A percentile compares a stretch with the other conserved stretches of the same genome.
Evolutionary conservation across 2,329 filamentous ascomycete genomes (phyloP).

Genomic region (Aspergillus pseudoglaucus): DNA sequence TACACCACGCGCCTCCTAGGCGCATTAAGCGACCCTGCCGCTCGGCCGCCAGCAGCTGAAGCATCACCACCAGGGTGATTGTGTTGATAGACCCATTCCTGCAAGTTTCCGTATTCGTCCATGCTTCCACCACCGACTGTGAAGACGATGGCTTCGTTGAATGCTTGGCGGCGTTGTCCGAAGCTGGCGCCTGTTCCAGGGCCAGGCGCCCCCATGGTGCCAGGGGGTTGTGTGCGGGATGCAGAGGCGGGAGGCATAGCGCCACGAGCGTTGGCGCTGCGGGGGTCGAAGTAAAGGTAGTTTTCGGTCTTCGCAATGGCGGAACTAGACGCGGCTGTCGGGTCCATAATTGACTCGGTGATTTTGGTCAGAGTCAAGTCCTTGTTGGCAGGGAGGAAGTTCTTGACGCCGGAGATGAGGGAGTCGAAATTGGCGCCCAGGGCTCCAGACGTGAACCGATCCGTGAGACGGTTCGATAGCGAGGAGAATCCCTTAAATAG

Average conservation of each 20-base stretch:
- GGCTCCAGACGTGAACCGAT: constrained; percentile 88
- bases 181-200: constrained; percentile 75
- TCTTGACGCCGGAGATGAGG: constrained; percentile 92
- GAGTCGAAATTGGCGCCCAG: constrained; percentile 84
- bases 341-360: constrained; percentile 97
- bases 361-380: constrained; percentile 97
- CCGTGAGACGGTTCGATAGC: constrained; percentile 84
- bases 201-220: constrained; percentile 38
- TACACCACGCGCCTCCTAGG: constrained; percentile 80
- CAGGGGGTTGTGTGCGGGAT: constrained; percentile 39
- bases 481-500: constrained; percentile 91
- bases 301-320: constrained; percentile 94
- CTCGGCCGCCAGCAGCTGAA: constrained; percentile 25
- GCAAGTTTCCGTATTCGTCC: constrained; percentile 96
- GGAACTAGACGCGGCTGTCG: constrained; percentile 76
- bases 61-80: constrained; percentile 38
- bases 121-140: constrained; percentile 94
- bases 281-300: constrained; percentile 95
- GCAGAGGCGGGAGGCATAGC: constrained; percentile 76
- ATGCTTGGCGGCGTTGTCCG: constrained; percentile 82
- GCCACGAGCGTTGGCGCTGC: constrained; percentile 85
- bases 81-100: constrained; percentile 87
- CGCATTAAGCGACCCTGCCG: constrained; percentile 36
- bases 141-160: constrained; percentile 87
- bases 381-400: constrained; percentile 91